Conservation (phyloP, 2,329 filamentous ascomycete genomes). For the Pseudophaeomoniella oleicola region DNA sequence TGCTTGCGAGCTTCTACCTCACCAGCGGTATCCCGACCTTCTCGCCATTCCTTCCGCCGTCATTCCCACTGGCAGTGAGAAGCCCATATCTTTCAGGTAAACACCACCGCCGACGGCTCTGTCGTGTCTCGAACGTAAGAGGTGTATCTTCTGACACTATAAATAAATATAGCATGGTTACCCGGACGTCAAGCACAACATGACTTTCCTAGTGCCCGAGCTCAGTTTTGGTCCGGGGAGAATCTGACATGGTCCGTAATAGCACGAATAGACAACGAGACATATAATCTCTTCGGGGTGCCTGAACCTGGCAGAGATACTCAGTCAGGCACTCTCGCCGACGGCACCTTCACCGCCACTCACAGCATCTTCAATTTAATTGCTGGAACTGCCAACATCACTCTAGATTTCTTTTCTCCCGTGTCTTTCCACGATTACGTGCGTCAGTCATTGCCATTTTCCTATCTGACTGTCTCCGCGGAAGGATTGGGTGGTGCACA, state of each 20-base stretch:
- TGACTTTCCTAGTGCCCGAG: slow-evolving; percentile 20
- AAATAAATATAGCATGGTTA: slow-evolving; percentile 26
- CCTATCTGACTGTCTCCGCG: slow-evolving; percentile 25
- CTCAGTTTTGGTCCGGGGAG: slow-evolving; percentile 29
- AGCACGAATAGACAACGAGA: slow-evolving; percentile 23
- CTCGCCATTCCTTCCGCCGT: slow-evolving; percentile 20
- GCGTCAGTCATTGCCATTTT: slow-evolving; percentile 29
- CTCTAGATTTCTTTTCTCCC: slow-evolving; percentile 30
- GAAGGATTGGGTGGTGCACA: slow-evolving; percentile 9
- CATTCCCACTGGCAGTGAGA: slow-evolving; percentile 28
- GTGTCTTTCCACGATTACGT: slow-evolving; percentile 26
- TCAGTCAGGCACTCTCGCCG: slow-evolving; percentile 18
- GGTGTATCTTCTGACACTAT: no score
- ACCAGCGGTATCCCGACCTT: not conserved
- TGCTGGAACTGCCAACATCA: slow-evolving; percentile 20
- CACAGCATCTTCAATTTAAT: slow-evolving; percentile 25
- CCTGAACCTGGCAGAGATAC: slow-evolving; percentile 14
- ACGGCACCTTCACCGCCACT: slow-evolving; percentile 25
- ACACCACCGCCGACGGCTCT: not conserved
- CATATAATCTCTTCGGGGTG: slow-evolving; percentile 28
- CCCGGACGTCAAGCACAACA: slow-evolving; percentile 21
- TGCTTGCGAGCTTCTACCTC: not conserved
- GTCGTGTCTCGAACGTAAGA: not conserved
- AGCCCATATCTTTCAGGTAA: slow-evolving; percentile 26
- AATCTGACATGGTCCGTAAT: slow-evolving; percentile 27